Conservation (phyloP, 1,284 basidiomycete genomes). For the Papiliotrema nemorosa region DNA sequence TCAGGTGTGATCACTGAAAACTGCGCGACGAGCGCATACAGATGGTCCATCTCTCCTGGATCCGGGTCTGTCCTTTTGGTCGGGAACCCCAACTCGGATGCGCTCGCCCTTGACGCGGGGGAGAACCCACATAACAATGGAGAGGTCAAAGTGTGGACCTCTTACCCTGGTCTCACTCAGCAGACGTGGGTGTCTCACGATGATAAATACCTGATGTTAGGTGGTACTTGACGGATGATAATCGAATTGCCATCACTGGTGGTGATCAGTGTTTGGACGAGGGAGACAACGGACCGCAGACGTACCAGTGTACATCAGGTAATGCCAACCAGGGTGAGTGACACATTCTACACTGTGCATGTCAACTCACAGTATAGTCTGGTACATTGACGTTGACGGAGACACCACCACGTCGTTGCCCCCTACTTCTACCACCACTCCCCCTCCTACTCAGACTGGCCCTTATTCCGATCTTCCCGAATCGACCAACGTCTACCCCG, state of each 20-base stretch:
- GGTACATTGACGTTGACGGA: neutral
- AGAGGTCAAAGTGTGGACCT: conserved; percentile 23
- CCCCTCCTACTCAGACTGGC: neutral
- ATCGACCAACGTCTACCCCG: neutral
- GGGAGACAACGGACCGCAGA: conserved; percentile 11
- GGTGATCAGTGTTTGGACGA: conserved; percentile 18
- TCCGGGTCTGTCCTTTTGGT: conserved; percentile 13
- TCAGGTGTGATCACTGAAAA: conserved; percentile 5
- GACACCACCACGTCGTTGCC: neutral
- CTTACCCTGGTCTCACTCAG: conserved; percentile 8
- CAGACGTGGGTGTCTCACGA: conserved; percentile 7
- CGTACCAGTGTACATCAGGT: conserved; percentile 16
- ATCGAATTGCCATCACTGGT: conserved; percentile 18
- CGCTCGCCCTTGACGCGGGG: conserved; percentile 32
- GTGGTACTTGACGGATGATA: conserved; percentile 15
- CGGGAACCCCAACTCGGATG: conserved; percentile 6
- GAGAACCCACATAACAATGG: conserved; percentile 21
- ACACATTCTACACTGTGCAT: neutral
- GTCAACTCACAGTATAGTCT: neutral
- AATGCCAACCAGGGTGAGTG: conserved; percentile 19
- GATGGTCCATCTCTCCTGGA: conserved; percentile 25
- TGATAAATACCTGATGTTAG: conserved; percentile 1
- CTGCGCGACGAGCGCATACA: conserved; percentile 8
- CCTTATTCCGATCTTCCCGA: neutral
- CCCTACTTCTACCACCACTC: neutral